Evolutionary conservation across 139 green algal genomes (phyloP), one percentile per base, ranked within the genome.

Genomic region (Pseudopediastrum boryanum): DNA sequence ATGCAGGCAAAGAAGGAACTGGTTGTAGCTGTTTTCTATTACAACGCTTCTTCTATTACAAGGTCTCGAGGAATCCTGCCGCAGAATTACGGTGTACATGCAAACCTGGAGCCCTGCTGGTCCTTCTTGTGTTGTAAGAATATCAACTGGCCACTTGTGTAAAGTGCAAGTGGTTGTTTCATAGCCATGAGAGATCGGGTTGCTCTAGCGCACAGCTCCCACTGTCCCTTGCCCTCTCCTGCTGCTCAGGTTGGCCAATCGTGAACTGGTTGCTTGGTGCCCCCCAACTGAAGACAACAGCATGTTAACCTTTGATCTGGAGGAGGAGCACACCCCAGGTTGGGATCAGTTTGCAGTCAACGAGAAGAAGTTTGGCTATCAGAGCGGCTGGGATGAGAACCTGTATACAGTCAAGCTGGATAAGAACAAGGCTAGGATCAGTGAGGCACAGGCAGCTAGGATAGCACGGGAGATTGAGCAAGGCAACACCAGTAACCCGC

Each of bases 301-400:
- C 1, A 81, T 85, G 61, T 23, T 50, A 1, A 33, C 38, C 4
- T 80, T 89, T 56, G 58, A 29, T n/a, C 69, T 91, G 31, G 87
- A 90, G 67, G 72, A 78, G 3, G 39, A 35, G 19, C 4, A 16
- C 16, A 63, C 44, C 63, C 23, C 25, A 1, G 82, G 72, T 31
- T 98, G 94, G 94, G 95, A 98, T 84, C 94, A 98, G 81, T 98
- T 98, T 85, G 91, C 90, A 5, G 84, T 90, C 23, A 98, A 98
- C 82, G 59, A 92, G 66, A 42, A 82, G 29, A 89, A 91, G 78
- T 98, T 97, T 82, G 94, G 94, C 41, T 86, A 96, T 27, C 61
- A 85, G 21, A 94, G 84, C 46, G 84, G 79, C 69, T 97, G 91
- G 71, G 80, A 92, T 31, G 91, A 96, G 79, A 86, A 95, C 59